Percentiles rank a stretch among this genome's conserved stretches.
Conservation (phyloP, 371 early-diverging fungal species). For the Mortierella sp. region DNA sequence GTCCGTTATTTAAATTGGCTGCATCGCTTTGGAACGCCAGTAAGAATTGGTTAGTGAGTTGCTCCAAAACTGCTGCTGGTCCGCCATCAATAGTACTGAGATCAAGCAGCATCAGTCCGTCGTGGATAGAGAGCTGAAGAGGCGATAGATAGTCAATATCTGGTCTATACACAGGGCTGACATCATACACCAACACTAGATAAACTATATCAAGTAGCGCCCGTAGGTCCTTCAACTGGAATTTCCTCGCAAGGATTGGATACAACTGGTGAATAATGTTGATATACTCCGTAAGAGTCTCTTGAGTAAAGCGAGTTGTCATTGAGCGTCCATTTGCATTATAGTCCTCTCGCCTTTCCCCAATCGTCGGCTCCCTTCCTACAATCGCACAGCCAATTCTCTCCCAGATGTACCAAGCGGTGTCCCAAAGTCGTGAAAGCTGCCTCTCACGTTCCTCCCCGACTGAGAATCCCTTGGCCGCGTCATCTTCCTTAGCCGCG, state of each 20-base stretch:
- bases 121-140: constrained; percentile 71
- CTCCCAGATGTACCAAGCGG: constrained; percentile 85
- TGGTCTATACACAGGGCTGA: constrained; percentile 67
- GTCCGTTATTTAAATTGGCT: constrained; percentile 32
- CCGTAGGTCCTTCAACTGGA: constrained; percentile 68
- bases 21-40: constrained; percentile 57
- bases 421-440: constrained; percentile 70
- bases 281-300: constrained; percentile 79
- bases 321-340: constrained; percentile 26
- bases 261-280: constrained; percentile 76
- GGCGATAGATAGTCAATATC: constrained; percentile 69
- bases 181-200: constrained; percentile 66
- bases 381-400: constrained; percentile 68
- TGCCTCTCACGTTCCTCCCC: constrained; percentile 23
- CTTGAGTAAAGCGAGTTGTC: constrained; percentile 78
- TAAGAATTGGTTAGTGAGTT: constrained; percentile 40
- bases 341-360: constrained; percentile 27
- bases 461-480: constrained; percentile 12
- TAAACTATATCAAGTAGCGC: constrained; percentile 69
- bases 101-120: constrained; percentile 60
- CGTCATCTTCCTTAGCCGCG: constrained; percentile 54
- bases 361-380: constrained; percentile 23
- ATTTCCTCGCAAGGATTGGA: constrained; percentile 61
- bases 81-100: constrained; percentile 42
- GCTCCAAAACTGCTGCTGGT: constrained; percentile 41